Evolutionary conservation across 2,329 filamentous ascomycete species (phyloP), one percentile per base, ranked within the genome.

Genomic region (Fonsecaea monophora): DNA sequence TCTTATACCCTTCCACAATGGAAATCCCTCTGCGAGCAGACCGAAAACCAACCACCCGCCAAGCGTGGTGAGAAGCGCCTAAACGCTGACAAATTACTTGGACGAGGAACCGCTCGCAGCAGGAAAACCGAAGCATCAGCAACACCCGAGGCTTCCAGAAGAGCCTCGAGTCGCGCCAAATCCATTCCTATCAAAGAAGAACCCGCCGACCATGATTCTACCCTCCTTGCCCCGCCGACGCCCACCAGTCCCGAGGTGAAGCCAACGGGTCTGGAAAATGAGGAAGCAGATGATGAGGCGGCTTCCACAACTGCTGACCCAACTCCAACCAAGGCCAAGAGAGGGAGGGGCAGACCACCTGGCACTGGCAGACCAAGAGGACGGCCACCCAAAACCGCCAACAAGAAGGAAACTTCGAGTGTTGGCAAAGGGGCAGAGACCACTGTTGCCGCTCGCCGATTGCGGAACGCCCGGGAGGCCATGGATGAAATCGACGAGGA

Each of bases 1-100:
- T 93, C 93, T 13, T 99, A 99, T 82, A 99, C 97, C 73, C 84
- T 99, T 4, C 94, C 94, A 0, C 94, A 99, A 79, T 99, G 95
- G 95, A 92, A 93, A 72, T 87, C 92, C 63, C 85, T 98, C 45
- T 97, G 94, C 77, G 92, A 97, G 70, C 93, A 97, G 79, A 94
- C 92, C 76, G 94, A 97, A 74, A 93, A 99, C 77, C 95, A 98
- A 74, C 95, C 95, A 9, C 95, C 95, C 0, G 95, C 95, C 5
- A 89, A 89, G 74, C 89, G 95, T 77, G 95, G 96, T 50, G 82
- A 84, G 68, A 76, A 82, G 67, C 78, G 82, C 35, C 35, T 72
- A 57, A 73, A 73, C 53, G 72, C 72, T 18, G 72, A 73, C 63
- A 72, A 70, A 48, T 50, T 72, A n/a, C 62, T 73, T 3, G 72